Percentiles rank a stretch among this genome's conserved stretches.
Evolutionary conservation across 495 filamentous ascomycete genomes (phyloP).

Genomic region (Cairneyella variabilis): DNA sequence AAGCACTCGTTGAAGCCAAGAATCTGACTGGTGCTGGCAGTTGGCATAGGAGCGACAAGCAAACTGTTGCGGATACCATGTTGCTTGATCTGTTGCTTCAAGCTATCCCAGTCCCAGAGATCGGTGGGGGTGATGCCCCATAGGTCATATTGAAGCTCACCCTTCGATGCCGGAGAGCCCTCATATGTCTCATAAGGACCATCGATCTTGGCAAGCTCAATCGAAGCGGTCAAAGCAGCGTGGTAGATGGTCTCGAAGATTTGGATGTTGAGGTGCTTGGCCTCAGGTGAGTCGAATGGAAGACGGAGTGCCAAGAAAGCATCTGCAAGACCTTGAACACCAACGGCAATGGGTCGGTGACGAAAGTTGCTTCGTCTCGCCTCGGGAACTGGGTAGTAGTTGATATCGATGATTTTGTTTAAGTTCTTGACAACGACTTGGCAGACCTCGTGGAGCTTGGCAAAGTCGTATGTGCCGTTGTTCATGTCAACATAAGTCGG

Average conservation of each 20-base stretch:
- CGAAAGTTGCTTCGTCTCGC: constrained; percentile 93
- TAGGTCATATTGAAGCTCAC: constrained; percentile 98
- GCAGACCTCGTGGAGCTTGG: constrained; percentile 88
- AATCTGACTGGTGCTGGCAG: constrained; percentile 93
- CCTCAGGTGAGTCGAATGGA: constrained; percentile 94
- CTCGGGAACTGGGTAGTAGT: constrained; percentile 93
- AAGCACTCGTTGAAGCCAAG: constrained; percentile 99
- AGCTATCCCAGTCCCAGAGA: constrained; percentile 90
- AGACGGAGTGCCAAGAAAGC: constrained; percentile 94
- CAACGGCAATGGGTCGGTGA: constrained; percentile 89
- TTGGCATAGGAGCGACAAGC: constrained; percentile 96
- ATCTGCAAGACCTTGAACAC: constrained; percentile 98
- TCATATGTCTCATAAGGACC: constrained; percentile 88
- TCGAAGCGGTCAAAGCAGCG: constrained; percentile 84
- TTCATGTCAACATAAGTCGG: constrained; percentile 83
- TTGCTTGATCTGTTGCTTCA: constrained; percentile 88
- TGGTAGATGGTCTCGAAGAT: constrained; percentile 99
- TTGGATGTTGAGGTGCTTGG: constrained; percentile 89
- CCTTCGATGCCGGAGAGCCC: constrained; percentile 91
- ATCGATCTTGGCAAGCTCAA: constrained; percentile 73
- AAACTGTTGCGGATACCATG: constrained; percentile 92
- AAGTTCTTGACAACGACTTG: constrained; percentile 88
- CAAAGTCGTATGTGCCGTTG: constrained; percentile 83
- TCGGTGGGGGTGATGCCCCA: constrained; percentile 90
- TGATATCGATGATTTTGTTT: constrained; percentile 96